Conservation (phyloP, 768 basidiomycete species). For the Antrodiella citrinella region DNA sequence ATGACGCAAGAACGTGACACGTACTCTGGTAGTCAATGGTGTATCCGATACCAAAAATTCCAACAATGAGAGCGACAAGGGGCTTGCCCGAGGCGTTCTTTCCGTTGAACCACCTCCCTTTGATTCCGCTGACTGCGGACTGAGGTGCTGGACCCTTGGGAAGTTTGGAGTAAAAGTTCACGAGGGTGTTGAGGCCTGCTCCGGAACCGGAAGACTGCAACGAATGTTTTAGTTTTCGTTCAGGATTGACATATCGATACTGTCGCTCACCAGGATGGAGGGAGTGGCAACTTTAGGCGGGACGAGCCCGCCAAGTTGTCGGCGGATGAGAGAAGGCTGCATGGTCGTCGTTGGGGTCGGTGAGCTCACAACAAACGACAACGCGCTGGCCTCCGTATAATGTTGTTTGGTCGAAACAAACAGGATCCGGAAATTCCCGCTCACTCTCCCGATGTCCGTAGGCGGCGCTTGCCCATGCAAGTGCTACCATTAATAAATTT, state of each 20-base stretch:
- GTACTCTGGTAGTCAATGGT: conserved; percentile 85
- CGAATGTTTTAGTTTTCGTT: not conserved
- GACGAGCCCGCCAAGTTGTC: conserved; percentile 76
- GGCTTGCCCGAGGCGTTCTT: conserved; percentile 77
- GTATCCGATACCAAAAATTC: conserved; percentile 72
- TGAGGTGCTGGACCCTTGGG: conserved; percentile 78
- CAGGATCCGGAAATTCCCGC: not conserved
- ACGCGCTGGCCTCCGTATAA: no score
- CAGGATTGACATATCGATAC: conserved; percentile 1
- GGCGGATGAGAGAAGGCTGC: conserved; percentile 79
- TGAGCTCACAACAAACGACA: not conserved
- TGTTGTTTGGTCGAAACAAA: not conserved
- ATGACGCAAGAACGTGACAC: conserved; percentile 28
- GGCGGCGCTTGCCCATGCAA: no score
- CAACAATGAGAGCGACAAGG: conserved; percentile 52
- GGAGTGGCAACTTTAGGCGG: conserved; percentile 96
- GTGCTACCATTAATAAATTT: no score
- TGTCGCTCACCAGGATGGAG: conserved; percentile 63
- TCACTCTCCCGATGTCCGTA: no score
- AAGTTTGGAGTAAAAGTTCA: conserved; percentile 94
- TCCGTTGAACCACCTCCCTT: conserved; percentile 77
- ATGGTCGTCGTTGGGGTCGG: conserved; percentile 33
- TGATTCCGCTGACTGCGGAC: conserved; percentile 54
- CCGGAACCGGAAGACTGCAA: conserved; percentile 73
- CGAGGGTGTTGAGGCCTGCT: conserved; percentile 73